phyloP scores from a whole-genome alignment of 73 alveolate species.

The Symbiodinium pilosum region DNA sequence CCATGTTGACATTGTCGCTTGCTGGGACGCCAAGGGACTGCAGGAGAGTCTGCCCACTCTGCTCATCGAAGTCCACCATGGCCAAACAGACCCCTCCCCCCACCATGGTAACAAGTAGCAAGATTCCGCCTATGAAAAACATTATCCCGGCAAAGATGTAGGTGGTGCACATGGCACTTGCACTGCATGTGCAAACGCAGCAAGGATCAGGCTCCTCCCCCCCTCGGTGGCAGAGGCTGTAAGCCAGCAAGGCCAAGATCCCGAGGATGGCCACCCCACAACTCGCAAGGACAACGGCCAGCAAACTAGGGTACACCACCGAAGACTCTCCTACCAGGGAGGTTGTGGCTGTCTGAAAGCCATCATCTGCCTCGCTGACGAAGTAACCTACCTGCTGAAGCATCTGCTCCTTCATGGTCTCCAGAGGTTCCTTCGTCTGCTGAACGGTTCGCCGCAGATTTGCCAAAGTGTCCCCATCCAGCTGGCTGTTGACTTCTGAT shows the following conservation, averaged over 20 bases:
- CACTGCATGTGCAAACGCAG: neutral
- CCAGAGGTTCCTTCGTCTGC: neutral
- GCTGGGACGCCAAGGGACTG: neutral
- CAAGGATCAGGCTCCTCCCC: neutral
- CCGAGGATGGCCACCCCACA: neutral
- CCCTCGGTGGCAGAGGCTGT: neutral
- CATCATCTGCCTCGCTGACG: neutral
- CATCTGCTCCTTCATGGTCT: neutral
- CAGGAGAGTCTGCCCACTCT: neutral
- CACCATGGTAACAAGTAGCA: neutral
- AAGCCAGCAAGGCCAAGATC: neutral
- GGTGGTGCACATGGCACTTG: neutral
- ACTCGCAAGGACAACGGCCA: neutral
- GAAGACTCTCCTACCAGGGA: neutral
- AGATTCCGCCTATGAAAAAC: neutral
- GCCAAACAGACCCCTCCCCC: neutral
- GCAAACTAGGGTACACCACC: neutral
- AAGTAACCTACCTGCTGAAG: neutral
- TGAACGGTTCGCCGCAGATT: neutral
- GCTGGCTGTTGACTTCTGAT: neutral
- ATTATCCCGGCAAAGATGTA: neutral
- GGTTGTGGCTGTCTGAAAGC: neutral
- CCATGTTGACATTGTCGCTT: neutral
- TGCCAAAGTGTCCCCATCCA: neutral
- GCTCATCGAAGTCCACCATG: slow-evolving; percentile 16